phyloP scores from a whole-genome alignment of 345 rosid species.

The Reutealis trisperma region DNA sequence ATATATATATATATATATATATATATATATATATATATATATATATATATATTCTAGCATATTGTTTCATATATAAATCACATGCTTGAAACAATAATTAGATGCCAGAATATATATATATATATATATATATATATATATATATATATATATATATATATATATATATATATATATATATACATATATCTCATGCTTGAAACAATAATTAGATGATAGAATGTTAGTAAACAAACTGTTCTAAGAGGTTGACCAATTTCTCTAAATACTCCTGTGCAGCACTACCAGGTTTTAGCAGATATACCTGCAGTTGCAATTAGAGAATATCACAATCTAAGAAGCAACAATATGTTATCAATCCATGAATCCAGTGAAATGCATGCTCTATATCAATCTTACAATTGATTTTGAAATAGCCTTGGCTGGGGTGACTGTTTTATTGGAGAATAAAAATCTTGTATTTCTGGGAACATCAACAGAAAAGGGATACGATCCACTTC shows the following conservation, averaged over 20 bases:
- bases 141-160: too few relatives aligned
- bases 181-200: conserved; percentile 10
- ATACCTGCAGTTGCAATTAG: conserved; percentile 58
- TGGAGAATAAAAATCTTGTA: conserved; percentile 91
- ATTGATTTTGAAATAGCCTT: conserved; percentile 86
- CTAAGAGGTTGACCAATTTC: conserved; percentile 96
- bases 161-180: too few relatives aligned
- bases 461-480: conserved; percentile 90
- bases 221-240: conserved; percentile 74
- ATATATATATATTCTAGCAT: too few relatives aligned
- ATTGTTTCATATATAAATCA: too few relatives aligned
- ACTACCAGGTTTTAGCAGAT: conserved; percentile 78
- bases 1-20: too few relatives aligned
- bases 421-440: conserved; percentile 75
- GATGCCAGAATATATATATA: too few relatives aligned
- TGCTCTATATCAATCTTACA: conserved; percentile 50
- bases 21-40: too few relatives aligned
- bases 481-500: conserved; percentile 92
- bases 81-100: too few relatives aligned
- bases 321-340: conserved; percentile 27
- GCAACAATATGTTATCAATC: conserved; percentile 20
- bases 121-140: too few relatives aligned
- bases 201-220: conserved; percentile 18
- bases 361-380: conserved; percentile 18
- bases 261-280: conserved; percentile 66